Conservation (phyloP, 306 rosid species). For the Quercus gilva region DNA sequence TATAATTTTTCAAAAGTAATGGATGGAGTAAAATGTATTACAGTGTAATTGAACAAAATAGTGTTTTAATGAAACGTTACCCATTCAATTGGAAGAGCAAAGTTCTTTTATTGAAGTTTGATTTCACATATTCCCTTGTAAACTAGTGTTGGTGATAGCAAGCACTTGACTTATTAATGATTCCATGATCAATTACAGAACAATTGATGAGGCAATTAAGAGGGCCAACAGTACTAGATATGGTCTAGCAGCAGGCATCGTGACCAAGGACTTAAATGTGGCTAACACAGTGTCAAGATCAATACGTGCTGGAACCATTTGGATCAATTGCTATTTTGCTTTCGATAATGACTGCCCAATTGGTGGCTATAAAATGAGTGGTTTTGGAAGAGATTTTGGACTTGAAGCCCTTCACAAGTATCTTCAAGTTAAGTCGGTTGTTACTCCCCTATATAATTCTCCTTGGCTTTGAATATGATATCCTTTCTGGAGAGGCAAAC, state of each 20-base stretch:
- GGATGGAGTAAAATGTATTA: too few relatives aligned
- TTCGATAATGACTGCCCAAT: conserved; percentile 60
- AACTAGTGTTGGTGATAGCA: background rate
- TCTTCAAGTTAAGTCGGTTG: conserved; percentile 71
- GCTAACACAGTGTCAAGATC: conserved; percentile 88
- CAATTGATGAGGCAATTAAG: conserved; percentile 68
- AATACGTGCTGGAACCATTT: conserved; percentile 66
- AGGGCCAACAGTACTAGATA: conserved; percentile 68
- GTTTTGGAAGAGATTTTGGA: conserved; percentile 84
- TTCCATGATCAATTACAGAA: conserved; percentile 39
- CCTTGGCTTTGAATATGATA: conserved; percentile 73
- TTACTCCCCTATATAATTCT: conserved; percentile 71
- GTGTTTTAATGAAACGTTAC: too few relatives aligned
- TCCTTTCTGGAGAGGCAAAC: background rate
- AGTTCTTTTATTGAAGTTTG: too few relatives aligned
- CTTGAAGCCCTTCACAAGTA: conserved; percentile 57
- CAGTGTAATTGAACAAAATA: too few relatives aligned
- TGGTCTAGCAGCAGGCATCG: conserved; percentile 83
- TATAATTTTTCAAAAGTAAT: too few relatives aligned
- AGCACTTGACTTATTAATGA: background rate
- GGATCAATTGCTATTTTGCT: conserved; percentile 81
- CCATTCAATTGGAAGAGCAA: too few relatives aligned
- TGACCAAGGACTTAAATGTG: conserved; percentile 62
- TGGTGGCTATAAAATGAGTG: conserved; percentile 85
- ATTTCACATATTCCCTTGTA: too few relatives aligned